Base-by-base conservation (phyloP, 1,284 basidiomycete species). In the Leccinum pachyderme region DNA sequence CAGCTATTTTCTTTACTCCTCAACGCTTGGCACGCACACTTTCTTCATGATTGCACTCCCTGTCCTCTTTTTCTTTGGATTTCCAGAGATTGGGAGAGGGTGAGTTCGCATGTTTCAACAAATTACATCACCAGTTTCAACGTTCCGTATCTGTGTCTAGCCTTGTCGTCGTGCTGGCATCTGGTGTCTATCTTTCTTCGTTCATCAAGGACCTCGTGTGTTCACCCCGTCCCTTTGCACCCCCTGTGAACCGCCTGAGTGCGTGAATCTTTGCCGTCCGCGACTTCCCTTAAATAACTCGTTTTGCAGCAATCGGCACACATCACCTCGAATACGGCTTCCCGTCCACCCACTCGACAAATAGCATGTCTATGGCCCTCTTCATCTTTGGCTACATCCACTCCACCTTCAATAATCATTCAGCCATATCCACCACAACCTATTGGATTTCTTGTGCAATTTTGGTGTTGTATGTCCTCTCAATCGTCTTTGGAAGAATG, bases 261-360 rank as follows among this genome's bases (percentile, higher is more conserved):
- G 65, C 58, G 86, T 78, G 4, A 9, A 27, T 13, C n/a, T 12
- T 7, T 18, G 6, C 52, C 3, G 12, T 46, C 13, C 25, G 12
- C 15, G n/a, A 15, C 41, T n/a, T n/a, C n/a, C 27, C 29, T 15
- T 44, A 27, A 55, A 31, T 35, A 27, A 55, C 33, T 35, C 11
- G 47, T 35, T 27, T 47, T 32, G 4, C 62, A 94, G 91, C 87
- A 3, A 89, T 94, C 61, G 89, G 91, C 37, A 85, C 81, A 0
- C 92, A 93, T 66, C 91, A 93, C 62, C 79, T 91, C 3, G 91
- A 94, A 73, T 95, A 94, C 67, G 95, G 96, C 15, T 98, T 98
- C 68, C 95, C 95, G 0, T 98, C 95, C 0, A 98, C 95, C 0
- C 96, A 99, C 68, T 92, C 93, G 2, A 94, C 95, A 2, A 98